These are phyloP conservation scores for Achaetomium macrosporum DNA, from an alignment of 2,329 filamentous ascomycete genomes.

Conservation along the genomic window DNA sequence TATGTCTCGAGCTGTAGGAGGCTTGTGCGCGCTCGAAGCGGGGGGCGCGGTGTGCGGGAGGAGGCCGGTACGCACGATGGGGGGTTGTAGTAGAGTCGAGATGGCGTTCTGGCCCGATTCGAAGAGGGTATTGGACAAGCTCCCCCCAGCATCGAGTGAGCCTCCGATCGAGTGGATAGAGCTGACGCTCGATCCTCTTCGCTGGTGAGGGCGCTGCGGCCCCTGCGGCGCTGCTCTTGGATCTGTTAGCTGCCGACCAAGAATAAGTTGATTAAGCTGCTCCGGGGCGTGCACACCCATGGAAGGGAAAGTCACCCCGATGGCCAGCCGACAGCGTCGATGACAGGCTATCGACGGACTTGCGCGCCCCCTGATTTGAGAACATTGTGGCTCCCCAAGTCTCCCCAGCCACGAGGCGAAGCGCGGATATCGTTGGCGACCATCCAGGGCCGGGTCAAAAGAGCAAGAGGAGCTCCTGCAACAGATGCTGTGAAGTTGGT, in stretches of 20 bases:
- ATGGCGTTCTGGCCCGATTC: slow-evolving; percentile 92
- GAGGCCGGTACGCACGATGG: slow-evolving; percentile 82
- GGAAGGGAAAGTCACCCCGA: slow-evolving; percentile 53
- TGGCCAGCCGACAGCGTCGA: slow-evolving; percentile 46
- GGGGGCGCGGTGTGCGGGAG: slow-evolving; percentile 70
- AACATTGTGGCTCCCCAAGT: slow-evolving; percentile 46
- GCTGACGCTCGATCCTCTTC: slow-evolving; percentile 79
- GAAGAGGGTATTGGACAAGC: slow-evolving; percentile 49
- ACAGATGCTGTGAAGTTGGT: slow-evolving; percentile 3
- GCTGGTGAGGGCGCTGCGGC: slow-evolving; percentile 42
- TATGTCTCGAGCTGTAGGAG: slow-evolving; percentile 82
- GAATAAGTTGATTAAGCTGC: neutral
- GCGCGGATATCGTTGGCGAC: slow-evolving; percentile 11
- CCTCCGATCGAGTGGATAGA: slow-evolving; percentile 84
- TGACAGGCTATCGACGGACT: slow-evolving; percentile 60
- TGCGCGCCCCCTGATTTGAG: slow-evolving; percentile 52
- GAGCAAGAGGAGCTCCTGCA: neutral
- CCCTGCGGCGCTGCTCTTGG: slow-evolving; percentile 41
- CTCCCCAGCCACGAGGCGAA: slow-evolving; percentile 25
- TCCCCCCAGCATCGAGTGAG: slow-evolving; percentile 63
- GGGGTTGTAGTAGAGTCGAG: slow-evolving; percentile 84
- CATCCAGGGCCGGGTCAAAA: slow-evolving; percentile 12
- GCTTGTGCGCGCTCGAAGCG: slow-evolving; percentile 65
- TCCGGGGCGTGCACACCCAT: slow-evolving; percentile 39
- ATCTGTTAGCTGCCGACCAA: slow-evolving; percentile 23